A percentile compares a stretch with the other conserved stretches of the same genome.
Evolutionary conservation across 202 grass and related monocot genomes (phyloP).

Genomic region (Panicum hallii): DNA sequence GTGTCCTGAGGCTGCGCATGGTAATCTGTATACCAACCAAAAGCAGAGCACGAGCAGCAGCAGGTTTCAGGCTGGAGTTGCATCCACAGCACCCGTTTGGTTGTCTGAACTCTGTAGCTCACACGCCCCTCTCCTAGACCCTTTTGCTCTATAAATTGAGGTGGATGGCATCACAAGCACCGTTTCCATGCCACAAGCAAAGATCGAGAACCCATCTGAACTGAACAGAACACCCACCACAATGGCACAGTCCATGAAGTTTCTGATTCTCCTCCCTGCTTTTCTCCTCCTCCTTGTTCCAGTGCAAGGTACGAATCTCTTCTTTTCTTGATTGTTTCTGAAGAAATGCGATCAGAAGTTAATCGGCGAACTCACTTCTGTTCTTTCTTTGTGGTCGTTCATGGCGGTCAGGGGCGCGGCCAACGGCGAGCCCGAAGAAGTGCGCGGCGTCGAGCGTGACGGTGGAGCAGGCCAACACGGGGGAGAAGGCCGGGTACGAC

Average conservation of each 20-base stretch:
- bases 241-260: conserved; percentile 35
- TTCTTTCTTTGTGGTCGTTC: not conserved
- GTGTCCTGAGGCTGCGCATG: not conserved
- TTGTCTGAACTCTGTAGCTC: not conserved
- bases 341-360: not conserved
- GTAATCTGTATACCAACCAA: not conserved
- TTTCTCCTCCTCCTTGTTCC: conserved; percentile 14
- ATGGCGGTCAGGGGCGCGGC: not conserved
- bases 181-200: conserved; percentile 25
- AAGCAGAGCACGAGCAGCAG: not conserved
- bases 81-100: not conserved
- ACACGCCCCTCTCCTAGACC: not conserved
- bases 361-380: not conserved
- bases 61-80: not conserved
- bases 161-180: not conserved
- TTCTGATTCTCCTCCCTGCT: not conserved
- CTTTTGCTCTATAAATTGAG: not conserved
- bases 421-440: not conserved
- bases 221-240: not conserved
- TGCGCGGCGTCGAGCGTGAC: conserved; percentile 55
- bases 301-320: conserved; percentile 23
- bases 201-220: not conserved
- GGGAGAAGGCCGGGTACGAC: conserved; percentile 50
- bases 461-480: conserved; percentile 58
- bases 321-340: not conserved